Evolutionary conservation across 768 basidiomycete genomes (phyloP).

Genomic region (Mycena metata): DNA sequence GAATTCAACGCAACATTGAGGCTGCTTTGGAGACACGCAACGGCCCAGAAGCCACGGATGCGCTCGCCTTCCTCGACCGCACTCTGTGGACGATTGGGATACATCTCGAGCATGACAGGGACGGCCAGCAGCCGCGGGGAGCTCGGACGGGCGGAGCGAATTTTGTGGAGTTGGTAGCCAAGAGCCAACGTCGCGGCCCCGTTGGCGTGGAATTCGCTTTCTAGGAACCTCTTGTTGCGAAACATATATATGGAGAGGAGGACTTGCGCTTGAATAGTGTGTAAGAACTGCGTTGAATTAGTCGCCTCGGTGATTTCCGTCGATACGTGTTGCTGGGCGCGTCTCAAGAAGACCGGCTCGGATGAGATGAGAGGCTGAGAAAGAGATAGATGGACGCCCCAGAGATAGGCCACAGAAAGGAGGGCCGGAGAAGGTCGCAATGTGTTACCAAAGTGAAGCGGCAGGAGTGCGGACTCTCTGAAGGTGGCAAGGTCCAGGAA

Average conservation of each 20-base stretch:
- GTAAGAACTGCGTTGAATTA: slow-evolving; percentile 5
- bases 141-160: slow-evolving; percentile 15
- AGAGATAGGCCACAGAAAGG: slow-evolving; percentile 25
- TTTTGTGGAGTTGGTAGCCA: slow-evolving; percentile 28
- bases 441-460: slow-evolving; percentile 19
- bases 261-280: slow-evolving; percentile 35
- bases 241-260: slow-evolving; percentile 33
- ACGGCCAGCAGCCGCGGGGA: slow-evolving; percentile 3
- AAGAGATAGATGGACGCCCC: slow-evolving; percentile 30
- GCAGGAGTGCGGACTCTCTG: slow-evolving; percentile 21
- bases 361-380: slow-evolving; percentile 9
- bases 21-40: slow-evolving; percentile 30
- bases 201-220: slow-evolving; percentile 30
- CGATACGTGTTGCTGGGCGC: slow-evolving; percentile 25
- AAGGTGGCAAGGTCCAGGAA: slow-evolving; percentile 26
- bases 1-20: slow-evolving; percentile 18
- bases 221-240: slow-evolving; percentile 25
- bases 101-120: background rate
- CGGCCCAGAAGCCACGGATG: slow-evolving; percentile 40
- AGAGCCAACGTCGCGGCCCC: slow-evolving; percentile 31
- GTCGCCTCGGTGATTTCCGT: slow-evolving; percentile 15
- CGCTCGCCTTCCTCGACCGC: slow-evolving; percentile 38
- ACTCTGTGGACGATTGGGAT: slow-evolving; percentile 11
- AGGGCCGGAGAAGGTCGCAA: slow-evolving; percentile 24
- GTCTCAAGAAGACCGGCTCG: slow-evolving; percentile 23